These are phyloP conservation scores for Crithidia thermophila DNA, from an alignment of 208 protist genomes.

Conservation along the genomic window DNA sequence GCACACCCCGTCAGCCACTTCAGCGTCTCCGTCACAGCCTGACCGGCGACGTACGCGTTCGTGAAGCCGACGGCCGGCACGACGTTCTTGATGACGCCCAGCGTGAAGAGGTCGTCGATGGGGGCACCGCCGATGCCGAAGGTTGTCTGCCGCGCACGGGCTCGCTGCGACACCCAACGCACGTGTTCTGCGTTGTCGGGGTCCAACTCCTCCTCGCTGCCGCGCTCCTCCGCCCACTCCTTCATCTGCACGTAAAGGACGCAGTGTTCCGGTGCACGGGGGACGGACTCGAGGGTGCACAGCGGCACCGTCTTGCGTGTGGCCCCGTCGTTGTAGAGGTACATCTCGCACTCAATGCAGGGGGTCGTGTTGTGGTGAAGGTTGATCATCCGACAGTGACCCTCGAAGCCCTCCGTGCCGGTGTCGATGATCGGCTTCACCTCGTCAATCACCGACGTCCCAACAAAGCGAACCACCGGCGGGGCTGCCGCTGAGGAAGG, in stretches of 20 bases:
- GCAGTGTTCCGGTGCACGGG: conserved; percentile 96
- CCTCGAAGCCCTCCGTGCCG: conserved; percentile 98
- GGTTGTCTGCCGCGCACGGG: conserved; percentile 80
- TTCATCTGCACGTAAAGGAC: conserved; percentile 93
- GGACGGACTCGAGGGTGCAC: conserved; percentile 96
- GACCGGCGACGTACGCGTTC: conserved; percentile 96
- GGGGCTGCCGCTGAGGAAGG: background rate
- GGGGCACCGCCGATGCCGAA: conserved; percentile 92
- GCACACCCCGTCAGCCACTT: conserved; percentile 91
- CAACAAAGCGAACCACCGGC: background rate
- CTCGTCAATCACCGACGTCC: conserved; percentile 28
- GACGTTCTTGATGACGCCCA: conserved; percentile 98
- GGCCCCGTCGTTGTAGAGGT: conserved; percentile 85
- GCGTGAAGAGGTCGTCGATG: conserved; percentile 89
- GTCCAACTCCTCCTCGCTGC: conserved; percentile 53
- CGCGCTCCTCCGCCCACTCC: conserved; percentile 51
- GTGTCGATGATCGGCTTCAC: conserved; percentile 97
- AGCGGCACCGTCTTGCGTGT: conserved; percentile 87
- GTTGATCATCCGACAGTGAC: conserved; percentile 93
- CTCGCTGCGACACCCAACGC: conserved; percentile 81
- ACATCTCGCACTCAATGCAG: conserved; percentile 93
- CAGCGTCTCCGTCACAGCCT: conserved; percentile 93
- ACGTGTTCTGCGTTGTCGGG: conserved; percentile 93
- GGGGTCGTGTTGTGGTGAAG: conserved; percentile 60
- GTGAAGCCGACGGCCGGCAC: conserved; percentile 99